These are phyloP conservation scores for Hortaea sp. DNA, from an alignment of 2,329 filamentous ascomycete species.

Conservation along the genomic window DNA sequence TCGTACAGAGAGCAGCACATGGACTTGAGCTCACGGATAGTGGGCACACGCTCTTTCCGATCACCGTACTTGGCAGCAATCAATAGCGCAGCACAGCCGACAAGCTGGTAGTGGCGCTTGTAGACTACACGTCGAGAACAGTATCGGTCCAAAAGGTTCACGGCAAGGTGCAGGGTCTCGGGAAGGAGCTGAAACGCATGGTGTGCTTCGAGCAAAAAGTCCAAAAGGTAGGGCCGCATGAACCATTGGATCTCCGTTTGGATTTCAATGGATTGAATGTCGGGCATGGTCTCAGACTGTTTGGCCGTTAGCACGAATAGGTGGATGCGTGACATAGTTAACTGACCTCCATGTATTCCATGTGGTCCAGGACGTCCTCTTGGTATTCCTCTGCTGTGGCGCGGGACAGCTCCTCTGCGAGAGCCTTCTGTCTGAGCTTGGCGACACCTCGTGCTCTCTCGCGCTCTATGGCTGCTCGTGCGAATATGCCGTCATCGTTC, in stretches of 20 bases:
- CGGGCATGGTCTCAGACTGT: conserved; percentile 75
- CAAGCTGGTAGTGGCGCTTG: conserved; percentile 97
- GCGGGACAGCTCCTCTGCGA: conserved; percentile 80
- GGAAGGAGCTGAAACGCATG: conserved; percentile 88
- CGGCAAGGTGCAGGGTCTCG: conserved; percentile 88
- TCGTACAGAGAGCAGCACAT: conserved; percentile 99
- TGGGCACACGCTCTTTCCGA: conserved; percentile 96
- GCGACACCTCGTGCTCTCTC: conserved; percentile 71
- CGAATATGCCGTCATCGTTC: conserved; percentile 44
- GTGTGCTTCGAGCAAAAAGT: conserved; percentile 96
- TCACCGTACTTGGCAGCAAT: conserved; percentile 98
- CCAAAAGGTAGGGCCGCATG: conserved; percentile 95
- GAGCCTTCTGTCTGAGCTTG: conserved; percentile 73
- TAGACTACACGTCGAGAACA: conserved; percentile 97
- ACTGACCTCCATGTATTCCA: conserved; percentile 84
- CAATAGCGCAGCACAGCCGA: conserved; percentile 88
- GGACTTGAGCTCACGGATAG: conserved; percentile 91
- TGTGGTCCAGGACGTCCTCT: conserved; percentile 87
- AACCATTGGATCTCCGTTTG: conserved; percentile 99
- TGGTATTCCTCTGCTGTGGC: conserved; percentile 82
- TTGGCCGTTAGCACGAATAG: conserved; percentile 16
- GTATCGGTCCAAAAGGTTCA: conserved; percentile 95
- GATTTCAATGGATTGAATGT: conserved; percentile 96
- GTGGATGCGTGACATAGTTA: not conserved
- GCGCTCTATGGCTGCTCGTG: conserved; percentile 54